Conservation (phyloP, 2,329 filamentous ascomycete species). For the Thielaviopsis euricoi region DNA sequence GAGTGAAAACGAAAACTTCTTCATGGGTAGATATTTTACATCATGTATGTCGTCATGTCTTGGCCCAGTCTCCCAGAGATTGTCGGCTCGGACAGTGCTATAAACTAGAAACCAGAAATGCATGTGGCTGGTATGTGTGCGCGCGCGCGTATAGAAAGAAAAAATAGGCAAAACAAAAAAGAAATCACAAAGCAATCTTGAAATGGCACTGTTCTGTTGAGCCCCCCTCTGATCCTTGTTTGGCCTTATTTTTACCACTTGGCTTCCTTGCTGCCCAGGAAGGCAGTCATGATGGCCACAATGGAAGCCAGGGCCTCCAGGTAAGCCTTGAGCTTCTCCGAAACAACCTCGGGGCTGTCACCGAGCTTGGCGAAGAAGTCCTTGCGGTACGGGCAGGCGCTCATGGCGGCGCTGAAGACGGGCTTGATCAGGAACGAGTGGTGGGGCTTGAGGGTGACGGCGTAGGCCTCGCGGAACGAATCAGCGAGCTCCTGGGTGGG, state of each 20-base stretch:
- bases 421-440: conserved; percentile 84
- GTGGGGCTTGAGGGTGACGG: conserved; percentile 73
- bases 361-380: conserved; percentile 88
- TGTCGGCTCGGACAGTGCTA: no score
- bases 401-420: conserved; percentile 85
- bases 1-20: no score
- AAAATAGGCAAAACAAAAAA: no score
- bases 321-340: conserved; percentile 50
- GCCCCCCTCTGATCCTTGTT: no score
- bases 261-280: conserved; percentile 37
- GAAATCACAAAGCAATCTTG: no score
- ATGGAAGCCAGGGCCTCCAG: conserved; percentile 61
- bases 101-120: no score
- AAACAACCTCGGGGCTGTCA: conserved; percentile 44
- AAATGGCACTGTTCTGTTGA: no score
- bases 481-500: conserved; percentile 57
- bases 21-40: no score
- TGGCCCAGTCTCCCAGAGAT: no score
- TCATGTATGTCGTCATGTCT: no score
- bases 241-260: conserved; percentile 32
- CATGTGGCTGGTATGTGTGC: no score
- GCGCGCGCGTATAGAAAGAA: no score
- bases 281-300: conserved; percentile 55
- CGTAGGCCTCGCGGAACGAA: conserved; percentile 79
- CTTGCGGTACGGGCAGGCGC: conserved; percentile 78